phyloP scores from a whole-genome alignment of 2,329 filamentous ascomycete genomes.

The Neonectria punicea region DNA sequence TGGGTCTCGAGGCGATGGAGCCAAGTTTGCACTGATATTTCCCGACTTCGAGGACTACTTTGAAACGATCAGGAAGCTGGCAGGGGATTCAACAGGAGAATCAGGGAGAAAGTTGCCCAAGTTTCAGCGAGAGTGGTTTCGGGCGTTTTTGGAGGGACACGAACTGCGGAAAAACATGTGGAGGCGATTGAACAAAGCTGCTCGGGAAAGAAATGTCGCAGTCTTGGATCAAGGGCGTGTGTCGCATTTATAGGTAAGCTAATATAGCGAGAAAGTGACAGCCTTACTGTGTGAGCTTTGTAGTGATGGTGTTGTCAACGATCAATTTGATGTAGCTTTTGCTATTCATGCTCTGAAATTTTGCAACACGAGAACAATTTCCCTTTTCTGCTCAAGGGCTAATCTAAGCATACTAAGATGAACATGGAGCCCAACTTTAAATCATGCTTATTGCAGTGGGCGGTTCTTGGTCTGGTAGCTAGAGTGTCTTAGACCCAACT shows the following conservation, averaged over 20 bases:
- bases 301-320: too few species aligned
- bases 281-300: too few species aligned
- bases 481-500: too few species aligned
- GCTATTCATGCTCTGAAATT: not conserved
- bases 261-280: too few species aligned
- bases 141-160: conserved; percentile 64
- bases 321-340: not conserved
- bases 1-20: conserved; percentile 63
- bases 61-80: conserved; percentile 62
- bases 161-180: conserved; percentile 68
- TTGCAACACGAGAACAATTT: not conserved
- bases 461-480: too few species aligned
- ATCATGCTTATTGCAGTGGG: too few species aligned
- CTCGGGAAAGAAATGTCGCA: not conserved
- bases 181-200: conserved; percentile 58
- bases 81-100: conserved; percentile 56
- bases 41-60: conserved; percentile 74
- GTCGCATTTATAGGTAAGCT: not conserved
- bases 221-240: not conserved
- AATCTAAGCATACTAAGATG: too few species aligned
- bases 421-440: too few species aligned
- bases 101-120: conserved; percentile 58
- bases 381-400: too few species aligned
- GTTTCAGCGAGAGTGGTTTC: conserved; percentile 59
- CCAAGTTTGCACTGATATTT: conserved; percentile 65